Evolutionary conservation across 495 filamentous ascomycete genomes (phyloP).

Genomic region (Usnea hakonensis): DNA sequence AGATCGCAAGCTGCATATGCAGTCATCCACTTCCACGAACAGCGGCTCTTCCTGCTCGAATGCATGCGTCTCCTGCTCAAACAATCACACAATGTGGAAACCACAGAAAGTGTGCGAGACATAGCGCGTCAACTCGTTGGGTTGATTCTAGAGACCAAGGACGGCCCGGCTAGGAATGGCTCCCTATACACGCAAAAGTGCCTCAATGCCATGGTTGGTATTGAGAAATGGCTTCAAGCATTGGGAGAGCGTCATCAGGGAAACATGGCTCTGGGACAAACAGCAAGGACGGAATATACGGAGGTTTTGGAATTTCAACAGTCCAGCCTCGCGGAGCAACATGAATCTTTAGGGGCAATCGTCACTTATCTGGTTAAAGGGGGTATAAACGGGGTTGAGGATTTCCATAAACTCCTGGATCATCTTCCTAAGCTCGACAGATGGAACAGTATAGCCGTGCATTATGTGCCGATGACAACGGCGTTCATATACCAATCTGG

Average conservation of each 20-base stretch:
- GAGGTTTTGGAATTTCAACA: slow-evolving; percentile 70
- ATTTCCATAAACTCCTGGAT: slow-evolving; percentile 62
- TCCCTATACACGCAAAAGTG: slow-evolving; percentile 60
- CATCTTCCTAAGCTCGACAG: slow-evolving; percentile 59
- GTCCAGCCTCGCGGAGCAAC: slow-evolving; percentile 67
- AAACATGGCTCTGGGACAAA: slow-evolving; percentile 57
- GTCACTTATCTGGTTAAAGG: slow-evolving; percentile 69
- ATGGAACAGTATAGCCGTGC: slow-evolving; percentile 62
- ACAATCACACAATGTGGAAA: slow-evolving; percentile 53
- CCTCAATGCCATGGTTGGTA: slow-evolving; percentile 60
- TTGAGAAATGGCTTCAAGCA: slow-evolving; percentile 63
- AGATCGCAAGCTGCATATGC: slow-evolving; percentile 62
- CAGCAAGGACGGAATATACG: slow-evolving; percentile 46
- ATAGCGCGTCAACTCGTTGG: slow-evolving; percentile 37
- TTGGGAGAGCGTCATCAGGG: slow-evolving; percentile 66
- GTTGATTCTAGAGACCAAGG: slow-evolving; percentile 40
- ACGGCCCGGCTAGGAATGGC: slow-evolving; percentile 37
- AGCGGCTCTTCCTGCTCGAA: slow-evolving; percentile 68
- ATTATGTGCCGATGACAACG: slow-evolving; percentile 70
- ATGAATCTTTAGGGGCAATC: slow-evolving; percentile 76
- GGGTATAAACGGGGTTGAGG: slow-evolving; percentile 55
- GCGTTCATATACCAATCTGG: slow-evolving; percentile 67
- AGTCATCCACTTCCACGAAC: slow-evolving; percentile 76
- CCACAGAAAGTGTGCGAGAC: slow-evolving; percentile 34
- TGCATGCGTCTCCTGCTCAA: slow-evolving; percentile 70